Evolutionary conservation across 2,329 filamentous ascomycete species (phyloP).

Genomic region (Xylaria sp.): DNA sequence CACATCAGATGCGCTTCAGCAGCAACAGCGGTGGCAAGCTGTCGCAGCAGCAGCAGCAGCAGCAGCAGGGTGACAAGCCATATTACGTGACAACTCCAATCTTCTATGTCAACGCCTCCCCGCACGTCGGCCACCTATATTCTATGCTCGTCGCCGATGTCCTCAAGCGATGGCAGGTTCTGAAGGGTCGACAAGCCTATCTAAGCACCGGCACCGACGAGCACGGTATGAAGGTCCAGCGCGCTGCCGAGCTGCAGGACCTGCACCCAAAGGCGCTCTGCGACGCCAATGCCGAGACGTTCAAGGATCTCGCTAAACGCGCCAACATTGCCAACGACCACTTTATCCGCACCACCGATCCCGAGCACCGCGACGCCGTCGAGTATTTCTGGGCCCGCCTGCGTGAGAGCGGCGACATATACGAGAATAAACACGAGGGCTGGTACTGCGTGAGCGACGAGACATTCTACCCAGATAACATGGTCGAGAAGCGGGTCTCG

Average conservation of each 20-base stretch:
- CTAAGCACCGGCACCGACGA: slow-evolving; percentile 95
- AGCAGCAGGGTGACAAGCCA: slow-evolving; percentile 67
- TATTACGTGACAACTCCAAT: slow-evolving; percentile 97
- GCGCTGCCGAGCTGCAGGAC: slow-evolving; percentile 77
- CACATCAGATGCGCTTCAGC: slow-evolving; percentile 40
- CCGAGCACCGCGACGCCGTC: slow-evolving; percentile 83
- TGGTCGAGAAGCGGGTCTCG: slow-evolving; percentile 78
- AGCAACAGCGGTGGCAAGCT: slow-evolving; percentile 19
- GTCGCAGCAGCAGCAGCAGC: slow-evolving; percentile 11
- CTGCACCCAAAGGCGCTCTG: slow-evolving; percentile 86
- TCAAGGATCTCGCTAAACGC: slow-evolving; percentile 76
- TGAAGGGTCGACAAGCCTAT: slow-evolving; percentile 76
- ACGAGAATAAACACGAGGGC: slow-evolving; percentile 85
- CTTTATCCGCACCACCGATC: slow-evolving; percentile 93
- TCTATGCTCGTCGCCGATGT: slow-evolving; percentile 92
- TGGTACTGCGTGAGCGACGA: slow-evolving; percentile 99
- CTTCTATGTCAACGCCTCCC: slow-evolving; percentile 97
- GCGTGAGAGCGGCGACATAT: slow-evolving; percentile 79
- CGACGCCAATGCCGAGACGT: slow-evolving; percentile 82
- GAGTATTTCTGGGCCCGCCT: slow-evolving; percentile 89
- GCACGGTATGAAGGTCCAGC: slow-evolving; percentile 97
- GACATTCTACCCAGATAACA: slow-evolving; percentile 86
- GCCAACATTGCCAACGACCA: slow-evolving; percentile 80
- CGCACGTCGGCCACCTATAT: slow-evolving; percentile 95
- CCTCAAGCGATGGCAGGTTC: slow-evolving; percentile 87